These are phyloP conservation scores for Diplodia corticola DNA, from an alignment of 2,329 filamentous ascomycete genomes.

Conservation along the genomic window DNA sequence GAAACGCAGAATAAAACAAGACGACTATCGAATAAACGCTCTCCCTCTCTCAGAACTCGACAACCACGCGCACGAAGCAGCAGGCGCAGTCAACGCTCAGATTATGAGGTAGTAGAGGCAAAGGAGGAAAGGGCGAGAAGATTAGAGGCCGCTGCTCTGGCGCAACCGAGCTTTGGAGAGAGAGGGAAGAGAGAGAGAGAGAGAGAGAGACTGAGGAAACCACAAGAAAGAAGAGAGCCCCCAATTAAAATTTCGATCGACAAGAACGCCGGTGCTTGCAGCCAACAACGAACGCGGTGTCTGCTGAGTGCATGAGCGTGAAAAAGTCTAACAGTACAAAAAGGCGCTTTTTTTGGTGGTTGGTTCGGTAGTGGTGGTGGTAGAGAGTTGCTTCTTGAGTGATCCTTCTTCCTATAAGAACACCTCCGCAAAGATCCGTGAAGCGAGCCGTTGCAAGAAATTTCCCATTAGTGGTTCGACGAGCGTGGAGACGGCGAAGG, in stretches of 20 bases:
- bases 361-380: conserved; percentile 15
- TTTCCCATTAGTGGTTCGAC: conserved; percentile 9
- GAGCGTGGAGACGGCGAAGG: conserved; percentile 9
- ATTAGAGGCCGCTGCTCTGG: neutral
- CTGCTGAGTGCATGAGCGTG: conserved; percentile 20
- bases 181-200: neutral
- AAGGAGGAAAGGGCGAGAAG: neutral
- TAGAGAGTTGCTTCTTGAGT: conserved; percentile 16
- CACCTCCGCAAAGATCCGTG: conserved; percentile 12
- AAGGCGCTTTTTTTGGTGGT: conserved; percentile 21
- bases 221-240: conserved; percentile 19
- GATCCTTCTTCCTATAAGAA: conserved; percentile 14
- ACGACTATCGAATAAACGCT: neutral
- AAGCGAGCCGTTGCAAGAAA: conserved; percentile 6
- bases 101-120: conserved; percentile 9
- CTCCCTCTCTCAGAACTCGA: neutral
- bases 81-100: conserved; percentile 10
- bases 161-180: conserved; percentile 3
- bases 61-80: conserved; percentile 1
- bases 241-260: conserved; percentile 22
- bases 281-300: conserved; percentile 15
- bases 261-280: conserved; percentile 20
- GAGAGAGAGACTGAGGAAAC: conserved; percentile 8
- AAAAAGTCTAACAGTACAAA: conserved; percentile 21
- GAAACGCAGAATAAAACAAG: conserved; percentile 14